A percentile compares a stretch with the other conserved stretches of the same genome.
These are phyloP conservation scores for Teunomyces stri DNA, from an alignment of 805 yeast genomes.

Conservation along the genomic window DNA sequence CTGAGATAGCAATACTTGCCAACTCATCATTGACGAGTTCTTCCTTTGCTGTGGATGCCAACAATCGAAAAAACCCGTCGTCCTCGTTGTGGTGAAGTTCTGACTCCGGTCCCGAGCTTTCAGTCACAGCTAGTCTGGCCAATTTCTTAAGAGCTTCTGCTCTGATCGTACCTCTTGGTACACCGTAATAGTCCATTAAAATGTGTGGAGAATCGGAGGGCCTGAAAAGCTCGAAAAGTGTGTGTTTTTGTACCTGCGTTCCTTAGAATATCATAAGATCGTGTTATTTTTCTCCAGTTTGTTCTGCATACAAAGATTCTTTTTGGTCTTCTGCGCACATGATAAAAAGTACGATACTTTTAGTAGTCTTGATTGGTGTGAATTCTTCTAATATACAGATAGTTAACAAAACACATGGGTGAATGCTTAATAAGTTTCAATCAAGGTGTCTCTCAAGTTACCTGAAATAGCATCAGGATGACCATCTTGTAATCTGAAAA, in stretches of 20 bases:
- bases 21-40: conserved; percentile 13
- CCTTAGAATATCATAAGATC: neutral
- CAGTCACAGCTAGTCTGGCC: conserved; percentile 31
- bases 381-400: conserved; percentile 3
- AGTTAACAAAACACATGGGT: neutral
- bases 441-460: conserved; percentile 85
- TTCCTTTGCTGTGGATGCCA: conserved; percentile 9
- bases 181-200: conserved; percentile 38
- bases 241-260: neutral
- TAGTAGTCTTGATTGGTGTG: neutral
- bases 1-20: conserved; percentile 42
- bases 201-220: neutral
- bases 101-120: conserved; percentile 10
- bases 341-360: no score
- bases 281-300: neutral
- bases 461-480: conserved; percentile 84
- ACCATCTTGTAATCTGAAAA: conserved; percentile 89
- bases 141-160: conserved; percentile 35
- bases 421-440: conserved; percentile 69
- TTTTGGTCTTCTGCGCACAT: no score
- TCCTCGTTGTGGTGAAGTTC: conserved; percentile 4
- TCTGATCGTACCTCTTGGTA: conserved; percentile 39
- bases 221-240: neutral
- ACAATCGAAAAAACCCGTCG: conserved; percentile 22
- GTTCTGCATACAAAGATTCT: neutral